Conservation (phyloP, 306 rosid genomes). For the Gastrolobium villosum region DNA sequence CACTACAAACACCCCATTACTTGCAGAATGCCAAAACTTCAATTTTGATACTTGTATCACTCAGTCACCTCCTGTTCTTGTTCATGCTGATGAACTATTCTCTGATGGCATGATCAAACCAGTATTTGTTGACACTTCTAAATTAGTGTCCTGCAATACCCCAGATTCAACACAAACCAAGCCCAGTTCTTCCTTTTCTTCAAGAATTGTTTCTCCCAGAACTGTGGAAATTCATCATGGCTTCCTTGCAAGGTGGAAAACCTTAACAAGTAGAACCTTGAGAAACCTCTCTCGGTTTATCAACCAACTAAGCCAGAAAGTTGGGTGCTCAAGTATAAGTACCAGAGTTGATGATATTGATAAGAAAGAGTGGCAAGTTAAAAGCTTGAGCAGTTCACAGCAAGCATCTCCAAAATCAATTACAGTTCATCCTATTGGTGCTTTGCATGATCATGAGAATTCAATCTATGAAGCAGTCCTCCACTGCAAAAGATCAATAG, state of each 20-base stretch:
- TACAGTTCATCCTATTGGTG: conserved; percentile 29
- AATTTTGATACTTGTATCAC: conserved; percentile 54
- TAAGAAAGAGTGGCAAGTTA: conserved; percentile 46
- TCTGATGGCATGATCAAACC: conserved; percentile 62
- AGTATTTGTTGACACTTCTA: conserved; percentile 30
- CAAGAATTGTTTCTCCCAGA: conserved; percentile 44
- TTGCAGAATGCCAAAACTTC: conserved; percentile 51
- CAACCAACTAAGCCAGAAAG: conserved; percentile 38
- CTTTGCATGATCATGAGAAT: conserved; percentile 54
- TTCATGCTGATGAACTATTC: conserved; percentile 71
- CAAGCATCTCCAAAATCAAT: conserved; percentile 56
- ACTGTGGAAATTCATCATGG: conserved; percentile 41
- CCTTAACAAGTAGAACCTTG: conserved; percentile 43
- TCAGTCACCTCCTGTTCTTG: conserved; percentile 32
- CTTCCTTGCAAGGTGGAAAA: conserved; percentile 50
- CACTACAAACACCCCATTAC: conserved; percentile 33
- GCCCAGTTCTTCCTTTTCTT: conserved; percentile 39
- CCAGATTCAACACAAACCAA: conserved; percentile 23
- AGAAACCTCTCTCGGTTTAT: conserved; percentile 45
- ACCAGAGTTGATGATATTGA: conserved; percentile 57
- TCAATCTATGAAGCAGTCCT: conserved; percentile 74
- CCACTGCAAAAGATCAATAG: conserved; percentile 72
- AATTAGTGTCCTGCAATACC: conserved; percentile 8
- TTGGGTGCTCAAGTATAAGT: conserved; percentile 47
- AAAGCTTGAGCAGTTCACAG: conserved; percentile 48